Base-by-base conservation (phyloP, 2,329 filamentous ascomycete genomes). In the Penicillium brasilianum region DNA sequence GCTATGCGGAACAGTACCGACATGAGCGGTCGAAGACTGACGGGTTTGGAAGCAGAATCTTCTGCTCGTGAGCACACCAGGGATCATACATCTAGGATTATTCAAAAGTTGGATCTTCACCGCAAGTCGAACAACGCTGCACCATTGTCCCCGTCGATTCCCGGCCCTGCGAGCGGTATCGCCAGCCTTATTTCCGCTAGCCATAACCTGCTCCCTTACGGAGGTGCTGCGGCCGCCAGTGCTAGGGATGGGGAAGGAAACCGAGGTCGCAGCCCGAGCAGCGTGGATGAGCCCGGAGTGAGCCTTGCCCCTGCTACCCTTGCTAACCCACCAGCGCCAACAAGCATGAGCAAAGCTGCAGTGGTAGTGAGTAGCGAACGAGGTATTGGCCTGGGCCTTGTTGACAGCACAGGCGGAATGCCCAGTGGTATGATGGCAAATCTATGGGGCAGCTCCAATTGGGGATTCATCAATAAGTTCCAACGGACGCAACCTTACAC, bases 361-460 rank as follows among this genome's bases (percentile, higher is more conserved):
- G 90, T 97, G 25, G 83, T 92, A 28, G 87, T 94, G 16, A 92
- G 90, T 68, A 90, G 89, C 55, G 93, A 97, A 71, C 86, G 89
- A 62, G 87, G 87, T 1, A 82, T 92, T 59, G 85, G 84, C 3
- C 77, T 87, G 18, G 87, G 88, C n/a, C 78, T 80, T 52, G 81
- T 81, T 61, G 85, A 88, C 68, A 86, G 82, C 50, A 84, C 84
- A n/a, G 87, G 90, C 44, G 86, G 86, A 22, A 87, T 97, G 77
- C 92, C 93, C 1, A 91, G 90, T 53, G 92, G 92, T 14, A 88
- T 97, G 63, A 87, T 97, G 81, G 93, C 93, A 34, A 98, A 98
- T 74, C 85, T 96, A 58, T 98, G 94, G 94, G 94, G 94, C 53
- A 96, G 89, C 71, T 90, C 88, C 59, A 89, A 93, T 50, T 97